These are phyloP conservation scores for Sugiyamaella floridensis DNA, from an alignment of 805 yeast genomes.

Conservation along the genomic window DNA sequence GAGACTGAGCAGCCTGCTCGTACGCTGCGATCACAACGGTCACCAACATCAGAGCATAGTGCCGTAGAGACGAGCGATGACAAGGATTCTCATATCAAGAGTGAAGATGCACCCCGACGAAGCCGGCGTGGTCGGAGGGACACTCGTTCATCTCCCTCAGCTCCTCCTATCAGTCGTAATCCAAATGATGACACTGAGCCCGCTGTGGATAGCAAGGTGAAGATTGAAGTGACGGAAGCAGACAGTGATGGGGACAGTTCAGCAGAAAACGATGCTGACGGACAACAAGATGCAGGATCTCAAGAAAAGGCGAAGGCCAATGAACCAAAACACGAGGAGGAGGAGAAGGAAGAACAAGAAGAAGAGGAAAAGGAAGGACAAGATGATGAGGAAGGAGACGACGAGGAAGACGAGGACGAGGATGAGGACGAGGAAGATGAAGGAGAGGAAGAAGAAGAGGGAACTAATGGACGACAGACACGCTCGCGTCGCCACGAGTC, in stretches of 20 bases:
- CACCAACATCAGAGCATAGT: no score
- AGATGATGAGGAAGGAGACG: slow-evolving; percentile 6
- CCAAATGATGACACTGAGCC: background rate
- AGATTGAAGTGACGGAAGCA: slow-evolving; percentile 5
- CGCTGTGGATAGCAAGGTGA: slow-evolving; percentile 1
- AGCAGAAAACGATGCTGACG: slow-evolving; percentile 3
- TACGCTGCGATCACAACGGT: no score
- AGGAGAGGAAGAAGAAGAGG: slow-evolving; percentile 5
- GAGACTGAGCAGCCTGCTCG: background rate
- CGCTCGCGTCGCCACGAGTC: background rate
- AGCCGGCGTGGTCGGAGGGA: background rate
- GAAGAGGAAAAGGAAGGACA: slow-evolving; percentile 5
- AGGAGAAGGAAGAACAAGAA: slow-evolving; percentile 6
- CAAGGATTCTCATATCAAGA: background rate
- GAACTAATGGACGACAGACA: slow-evolving; percentile 1
- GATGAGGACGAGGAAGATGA: slow-evolving; percentile 8
- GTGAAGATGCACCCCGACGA: background rate
- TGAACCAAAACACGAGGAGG: slow-evolving; percentile 8
- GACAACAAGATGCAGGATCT: slow-evolving; percentile 7
- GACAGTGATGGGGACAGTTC: slow-evolving; percentile 1
- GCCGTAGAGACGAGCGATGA: background rate
- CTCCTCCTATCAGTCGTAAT: background rate
- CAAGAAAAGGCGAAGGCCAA: slow-evolving; percentile 4
- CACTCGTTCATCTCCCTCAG: background rate
- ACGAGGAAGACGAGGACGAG: slow-evolving; percentile 8